phyloP scores from a whole-genome alignment of 768 basidiomycete species.

The Naematelia aurantialba region DNA sequence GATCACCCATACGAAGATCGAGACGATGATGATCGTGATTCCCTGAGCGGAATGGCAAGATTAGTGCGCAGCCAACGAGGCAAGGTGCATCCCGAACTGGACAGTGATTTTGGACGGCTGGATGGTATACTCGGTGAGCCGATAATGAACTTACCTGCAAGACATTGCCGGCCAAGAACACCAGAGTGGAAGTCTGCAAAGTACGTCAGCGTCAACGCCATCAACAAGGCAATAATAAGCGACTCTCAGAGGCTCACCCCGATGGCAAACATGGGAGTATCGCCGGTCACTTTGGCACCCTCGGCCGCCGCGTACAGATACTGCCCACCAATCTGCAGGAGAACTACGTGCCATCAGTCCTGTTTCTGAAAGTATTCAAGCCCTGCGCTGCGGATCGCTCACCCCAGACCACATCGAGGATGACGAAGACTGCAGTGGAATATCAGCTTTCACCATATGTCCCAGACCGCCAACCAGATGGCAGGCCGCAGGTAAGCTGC shows the following conservation, averaged over 20 bases:
- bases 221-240: background rate
- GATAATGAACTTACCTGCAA: slow-evolving; percentile 14
- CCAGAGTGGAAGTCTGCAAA: slow-evolving; percentile 18
- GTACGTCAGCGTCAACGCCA: background rate
- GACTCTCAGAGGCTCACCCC: slow-evolving; percentile 13
- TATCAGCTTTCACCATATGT: background rate
- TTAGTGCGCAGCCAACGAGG: too few species aligned
- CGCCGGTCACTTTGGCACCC: slow-evolving; percentile 17
- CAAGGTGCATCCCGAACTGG: too few species aligned
- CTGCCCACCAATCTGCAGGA: slow-evolving; percentile 32
- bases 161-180: slow-evolving; percentile 35
- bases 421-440: slow-evolving; percentile 25
- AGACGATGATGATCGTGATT: slow-evolving; percentile 34
- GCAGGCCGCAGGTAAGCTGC: background rate
- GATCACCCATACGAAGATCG: slow-evolving; percentile 27
- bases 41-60: slow-evolving; percentile 16
- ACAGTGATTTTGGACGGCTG: too few species aligned
- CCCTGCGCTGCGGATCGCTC: background rate
- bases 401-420: slow-evolving; percentile 29
- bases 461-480: background rate
- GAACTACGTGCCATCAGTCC: slow-evolving; percentile 9
- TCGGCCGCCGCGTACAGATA: slow-evolving; percentile 25
- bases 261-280: slow-evolving; percentile 29
- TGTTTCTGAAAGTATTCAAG: background rate
- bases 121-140: background rate